A percentile compares a stretch with the other conserved stretches of the same genome.
phyloP scores from a whole-genome alignment of 805 yeast species.

The Candida ficus region DNA sequence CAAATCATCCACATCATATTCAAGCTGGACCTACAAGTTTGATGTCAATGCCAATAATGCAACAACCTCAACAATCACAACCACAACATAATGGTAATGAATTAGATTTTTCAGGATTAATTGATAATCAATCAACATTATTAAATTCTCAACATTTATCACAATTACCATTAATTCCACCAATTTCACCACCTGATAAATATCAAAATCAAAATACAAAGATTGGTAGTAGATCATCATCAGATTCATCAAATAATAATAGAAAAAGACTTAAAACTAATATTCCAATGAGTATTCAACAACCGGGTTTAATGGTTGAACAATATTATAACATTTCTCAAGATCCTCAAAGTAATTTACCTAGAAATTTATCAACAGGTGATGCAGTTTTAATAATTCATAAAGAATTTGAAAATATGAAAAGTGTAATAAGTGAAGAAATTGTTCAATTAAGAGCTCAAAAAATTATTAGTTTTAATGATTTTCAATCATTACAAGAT shows the following conservation, averaged over 20 bases:
- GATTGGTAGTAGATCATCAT: neutral
- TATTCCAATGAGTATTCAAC: conserved; percentile 7
- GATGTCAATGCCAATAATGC: conserved; percentile 1
- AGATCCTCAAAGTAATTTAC: neutral
- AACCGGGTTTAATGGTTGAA: conserved; percentile 11
- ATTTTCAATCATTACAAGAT: conserved; percentile 15
- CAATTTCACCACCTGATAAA: conserved; percentile 2
- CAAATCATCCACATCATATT: neutral
- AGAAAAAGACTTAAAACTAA: conserved; percentile 2
- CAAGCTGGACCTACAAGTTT: conserved; percentile 8
- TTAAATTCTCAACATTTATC: conserved; percentile 5
- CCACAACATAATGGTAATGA: conserved; percentile 1
- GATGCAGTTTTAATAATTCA: conserved; percentile 20
- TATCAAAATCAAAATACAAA: neutral
- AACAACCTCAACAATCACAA: neutral
- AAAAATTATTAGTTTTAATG: conserved; percentile 15
- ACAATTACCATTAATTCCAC: conserved; percentile 4
- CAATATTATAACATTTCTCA: conserved; percentile 1
- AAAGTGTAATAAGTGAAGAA: conserved; percentile 16
- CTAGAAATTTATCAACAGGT: conserved; percentile 11
- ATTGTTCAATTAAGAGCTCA: conserved; percentile 15
- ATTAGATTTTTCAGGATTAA: conserved; percentile 8
- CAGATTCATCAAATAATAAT: neutral
- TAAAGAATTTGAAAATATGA: conserved; percentile 21
- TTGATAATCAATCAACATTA: conserved; percentile 3